A percentile compares a stretch with the other conserved stretches of the same genome.
Evolutionary conservation across 1,284 basidiomycete genomes (phyloP).

Genomic region (Tylopilus sp.): DNA sequence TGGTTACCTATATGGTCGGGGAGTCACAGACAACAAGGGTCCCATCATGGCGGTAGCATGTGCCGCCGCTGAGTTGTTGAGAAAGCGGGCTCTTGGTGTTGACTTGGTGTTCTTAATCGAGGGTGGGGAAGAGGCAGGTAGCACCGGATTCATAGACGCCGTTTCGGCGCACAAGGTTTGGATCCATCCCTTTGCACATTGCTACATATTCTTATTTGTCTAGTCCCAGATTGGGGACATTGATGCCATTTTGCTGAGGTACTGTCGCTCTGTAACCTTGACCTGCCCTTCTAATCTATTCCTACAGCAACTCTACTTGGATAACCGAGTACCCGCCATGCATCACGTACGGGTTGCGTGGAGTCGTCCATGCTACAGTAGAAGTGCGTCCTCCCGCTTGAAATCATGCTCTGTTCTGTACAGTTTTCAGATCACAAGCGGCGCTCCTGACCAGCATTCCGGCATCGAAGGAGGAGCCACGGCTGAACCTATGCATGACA

Average conservation of each 20-base stretch:
- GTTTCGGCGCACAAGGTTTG: conserved; percentile 72
- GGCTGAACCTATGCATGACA: conserved; percentile 88
- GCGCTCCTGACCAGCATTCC: conserved; percentile 77
- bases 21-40: conserved; percentile 90
- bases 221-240: conserved; percentile 78
- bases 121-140: conserved; percentile 95
- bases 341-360: conserved; percentile 91
- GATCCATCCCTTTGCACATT: background rate
- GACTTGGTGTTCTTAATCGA: conserved; percentile 93
- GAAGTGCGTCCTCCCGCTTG: conserved; percentile 42
- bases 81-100: conserved; percentile 69
- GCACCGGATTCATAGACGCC: conserved; percentile 76
- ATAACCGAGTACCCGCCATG: conserved; percentile 93
- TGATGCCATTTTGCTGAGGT: conserved; percentile 85
- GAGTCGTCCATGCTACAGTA: conserved; percentile 83
- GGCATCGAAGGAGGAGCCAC: conserved; percentile 91
- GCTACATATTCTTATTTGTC: conserved; percentile 7
- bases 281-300: background rate
- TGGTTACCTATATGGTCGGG: conserved; percentile 92
- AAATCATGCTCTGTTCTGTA: background rate
- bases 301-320: conserved; percentile 89
- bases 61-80: conserved; percentile 80
- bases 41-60: conserved; percentile 90
- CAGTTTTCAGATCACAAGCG: conserved; percentile 55
- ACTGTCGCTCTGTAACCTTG: conserved; percentile 2